phyloP scores from a whole-genome alignment of 371 early-diverging fungal genomes.

The Apophysomyces sp. region DNA sequence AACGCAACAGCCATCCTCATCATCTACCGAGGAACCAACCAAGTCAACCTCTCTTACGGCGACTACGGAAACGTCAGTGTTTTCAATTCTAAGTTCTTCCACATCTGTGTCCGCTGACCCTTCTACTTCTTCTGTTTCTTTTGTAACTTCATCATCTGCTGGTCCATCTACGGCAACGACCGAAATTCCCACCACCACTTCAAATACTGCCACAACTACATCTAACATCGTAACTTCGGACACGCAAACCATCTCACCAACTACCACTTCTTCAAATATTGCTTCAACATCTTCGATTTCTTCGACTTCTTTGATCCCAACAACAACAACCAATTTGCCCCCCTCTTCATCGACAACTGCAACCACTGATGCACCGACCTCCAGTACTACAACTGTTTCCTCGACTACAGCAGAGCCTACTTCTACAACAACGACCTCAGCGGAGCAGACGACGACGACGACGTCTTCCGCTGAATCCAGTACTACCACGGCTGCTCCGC shows the following conservation, averaged over 20 bases:
- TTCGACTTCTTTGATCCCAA: too few relatives aligned
- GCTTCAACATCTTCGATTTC: background rate
- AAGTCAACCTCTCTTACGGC: background rate
- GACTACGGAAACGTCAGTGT: background rate
- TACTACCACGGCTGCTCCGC: background rate
- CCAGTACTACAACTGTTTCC: background rate
- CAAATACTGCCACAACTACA: background rate
- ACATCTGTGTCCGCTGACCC: conserved; percentile 9
- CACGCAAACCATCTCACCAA: background rate
- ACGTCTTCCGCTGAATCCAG: background rate
- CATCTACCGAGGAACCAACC: background rate
- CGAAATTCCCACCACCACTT: background rate
- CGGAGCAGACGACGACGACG: background rate
- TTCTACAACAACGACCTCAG: background rate
- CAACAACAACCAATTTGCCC: too few relatives aligned
- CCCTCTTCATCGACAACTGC: background rate
- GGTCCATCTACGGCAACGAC: background rate
- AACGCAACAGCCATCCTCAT: background rate
- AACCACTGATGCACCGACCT: background rate
- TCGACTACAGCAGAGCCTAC: background rate
- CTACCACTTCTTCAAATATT: background rate
- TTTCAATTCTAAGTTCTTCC: background rate
- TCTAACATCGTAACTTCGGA: background rate
- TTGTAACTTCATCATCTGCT: background rate
- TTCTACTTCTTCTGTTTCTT: conserved; percentile 9